These are phyloP conservation scores for Saccharomyces hybrid DNA, from an alignment of 1,139 yeast species.

Conservation along the genomic window DNA sequence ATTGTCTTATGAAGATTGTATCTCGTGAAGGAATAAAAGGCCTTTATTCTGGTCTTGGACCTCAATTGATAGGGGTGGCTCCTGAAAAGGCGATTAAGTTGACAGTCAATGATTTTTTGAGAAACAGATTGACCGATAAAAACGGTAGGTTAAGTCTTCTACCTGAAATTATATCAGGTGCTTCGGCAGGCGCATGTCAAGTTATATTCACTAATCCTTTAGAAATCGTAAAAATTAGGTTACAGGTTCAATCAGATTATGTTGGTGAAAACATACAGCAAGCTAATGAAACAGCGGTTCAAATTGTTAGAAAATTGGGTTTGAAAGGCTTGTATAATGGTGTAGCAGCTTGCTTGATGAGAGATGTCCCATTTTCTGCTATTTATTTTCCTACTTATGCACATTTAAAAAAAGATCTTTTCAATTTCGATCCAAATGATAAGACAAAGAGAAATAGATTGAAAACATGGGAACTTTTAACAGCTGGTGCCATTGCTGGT, in stretches of 20 bases:
- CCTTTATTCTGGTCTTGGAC: conserved; percentile 85
- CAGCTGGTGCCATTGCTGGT: conserved; percentile 93
- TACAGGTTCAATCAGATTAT: conserved; percentile 85
- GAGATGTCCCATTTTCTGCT: conserved; percentile 96
- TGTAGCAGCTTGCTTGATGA: conserved; percentile 79
- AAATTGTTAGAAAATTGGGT: conserved; percentile 75
- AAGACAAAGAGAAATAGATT: conserved; percentile 42
- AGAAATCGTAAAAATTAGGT: conserved; percentile 90
- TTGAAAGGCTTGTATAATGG: conserved; percentile 85
- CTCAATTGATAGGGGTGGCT: conserved; percentile 94
- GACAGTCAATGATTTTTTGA: conserved; percentile 84
- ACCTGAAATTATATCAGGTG: conserved; percentile 83
- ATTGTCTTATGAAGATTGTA: conserved; percentile 76
- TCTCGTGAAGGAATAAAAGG: conserved; percentile 77
- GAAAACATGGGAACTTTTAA: conserved; percentile 73
- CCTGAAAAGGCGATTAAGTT: conserved; percentile 97
- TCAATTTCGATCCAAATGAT: conserved; percentile 71
- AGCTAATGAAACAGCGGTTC: conserved; percentile 49
- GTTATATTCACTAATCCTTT: conserved; percentile 93
- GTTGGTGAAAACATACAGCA: conserved; percentile 24
- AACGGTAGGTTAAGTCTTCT: conserved; percentile 53
- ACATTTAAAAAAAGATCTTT: conserved; percentile 74
- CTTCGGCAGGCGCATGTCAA: conserved; percentile 94
- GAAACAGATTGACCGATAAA: conserved; percentile 59
- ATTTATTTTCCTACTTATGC: conserved; percentile 97